Percentiles rank a stretch among this genome's conserved stretches.
phyloP scores from a whole-genome alignment of 1,284 basidiomycete species.

The Tremellales sp. region DNA sequence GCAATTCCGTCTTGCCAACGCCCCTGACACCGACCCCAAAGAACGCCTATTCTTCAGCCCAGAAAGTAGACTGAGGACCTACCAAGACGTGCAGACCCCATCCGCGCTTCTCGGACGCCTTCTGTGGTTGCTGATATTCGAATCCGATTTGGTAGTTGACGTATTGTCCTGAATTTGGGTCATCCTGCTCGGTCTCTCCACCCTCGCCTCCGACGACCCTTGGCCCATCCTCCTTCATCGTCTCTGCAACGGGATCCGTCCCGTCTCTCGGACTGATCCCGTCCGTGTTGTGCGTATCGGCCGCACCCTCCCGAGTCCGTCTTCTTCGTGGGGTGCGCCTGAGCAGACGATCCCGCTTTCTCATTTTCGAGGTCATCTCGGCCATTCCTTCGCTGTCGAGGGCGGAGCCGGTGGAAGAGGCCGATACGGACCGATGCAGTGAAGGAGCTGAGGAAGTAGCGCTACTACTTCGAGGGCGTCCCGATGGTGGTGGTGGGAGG shows the following conservation, averaged over 20 bases:
- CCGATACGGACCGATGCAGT: constrained; percentile 1
- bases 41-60: constrained; percentile 23
- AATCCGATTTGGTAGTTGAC: constrained; percentile 48
- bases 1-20: constrained; percentile 40
- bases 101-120: constrained; percentile 26
- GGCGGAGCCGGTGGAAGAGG: not conserved
- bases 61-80: constrained; percentile 1
- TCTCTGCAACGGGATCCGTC: constrained; percentile 1
- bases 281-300: not conserved
- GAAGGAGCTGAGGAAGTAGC: not conserved
- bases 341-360: constrained; percentile 28
- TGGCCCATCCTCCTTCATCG: constrained; percentile 5
- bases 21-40: constrained; percentile 47
- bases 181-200: constrained; percentile 23
- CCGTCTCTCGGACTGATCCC: constrained; percentile 4
- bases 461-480: not conserved
- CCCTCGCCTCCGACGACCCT: constrained; percentile 9
- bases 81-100: constrained; percentile 43
- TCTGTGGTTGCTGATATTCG: constrained; percentile 29
- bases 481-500: not conserved
- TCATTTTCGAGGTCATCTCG: constrained; percentile 7
- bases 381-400: constrained; percentile 7
- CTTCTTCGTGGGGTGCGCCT: constrained; percentile 16
- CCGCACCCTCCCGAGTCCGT: not conserved
- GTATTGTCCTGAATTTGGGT: constrained; percentile 38